These are phyloP conservation scores for Opeltia flavorubescens DNA, from an alignment of 495 filamentous ascomycete species.

Conservation along the genomic window DNA sequence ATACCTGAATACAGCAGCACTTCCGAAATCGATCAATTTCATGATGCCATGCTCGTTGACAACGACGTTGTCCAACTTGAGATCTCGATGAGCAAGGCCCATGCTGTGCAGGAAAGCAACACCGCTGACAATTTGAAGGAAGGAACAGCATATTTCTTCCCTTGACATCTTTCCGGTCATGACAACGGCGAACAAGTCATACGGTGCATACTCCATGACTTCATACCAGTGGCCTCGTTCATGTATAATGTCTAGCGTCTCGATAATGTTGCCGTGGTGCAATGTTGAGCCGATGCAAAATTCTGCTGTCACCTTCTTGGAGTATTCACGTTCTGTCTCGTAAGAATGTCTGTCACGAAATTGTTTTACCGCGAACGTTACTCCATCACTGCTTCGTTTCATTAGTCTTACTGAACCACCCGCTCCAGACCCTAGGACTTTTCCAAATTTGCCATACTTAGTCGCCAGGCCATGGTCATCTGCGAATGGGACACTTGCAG, in stretches of 20 bases:
- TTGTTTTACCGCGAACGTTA: conserved; percentile 95
- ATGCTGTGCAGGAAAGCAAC: conserved; percentile 97
- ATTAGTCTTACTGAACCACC: conserved; percentile 91
- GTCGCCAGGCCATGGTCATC: conserved; percentile 83
- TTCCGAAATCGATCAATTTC: conserved; percentile 99
- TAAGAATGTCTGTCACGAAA: conserved; percentile 88
- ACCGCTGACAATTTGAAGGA: conserved; percentile 87
- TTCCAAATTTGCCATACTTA: conserved; percentile 92
- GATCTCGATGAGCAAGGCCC: conserved; percentile 87
- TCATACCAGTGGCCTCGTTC: conserved; percentile 96
- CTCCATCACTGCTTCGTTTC: conserved; percentile 78
- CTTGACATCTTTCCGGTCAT: conserved; percentile 98
- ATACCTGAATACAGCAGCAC: conserved; percentile 91
- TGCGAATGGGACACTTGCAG: conserved; percentile 68
- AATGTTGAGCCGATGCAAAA: conserved; percentile 96
- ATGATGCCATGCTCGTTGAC: conserved; percentile 96
- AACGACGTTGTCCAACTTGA: conserved; percentile 97
- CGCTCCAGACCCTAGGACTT: conserved; percentile 84
- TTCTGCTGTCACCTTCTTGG: conserved; percentile 98
- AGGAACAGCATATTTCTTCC: conserved; percentile 79
- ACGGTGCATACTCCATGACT: conserved; percentile 99
- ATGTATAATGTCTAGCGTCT: conserved; percentile 91
- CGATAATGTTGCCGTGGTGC: conserved; percentile 97
- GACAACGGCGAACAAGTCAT: conserved; percentile 91
- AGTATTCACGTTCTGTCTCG: conserved; percentile 87